A percentile compares a stretch with the other conserved stretches of the same genome.
phyloP scores from a whole-genome alignment of 805 yeast species.

The Wickerhamiella occidentalis region DNA sequence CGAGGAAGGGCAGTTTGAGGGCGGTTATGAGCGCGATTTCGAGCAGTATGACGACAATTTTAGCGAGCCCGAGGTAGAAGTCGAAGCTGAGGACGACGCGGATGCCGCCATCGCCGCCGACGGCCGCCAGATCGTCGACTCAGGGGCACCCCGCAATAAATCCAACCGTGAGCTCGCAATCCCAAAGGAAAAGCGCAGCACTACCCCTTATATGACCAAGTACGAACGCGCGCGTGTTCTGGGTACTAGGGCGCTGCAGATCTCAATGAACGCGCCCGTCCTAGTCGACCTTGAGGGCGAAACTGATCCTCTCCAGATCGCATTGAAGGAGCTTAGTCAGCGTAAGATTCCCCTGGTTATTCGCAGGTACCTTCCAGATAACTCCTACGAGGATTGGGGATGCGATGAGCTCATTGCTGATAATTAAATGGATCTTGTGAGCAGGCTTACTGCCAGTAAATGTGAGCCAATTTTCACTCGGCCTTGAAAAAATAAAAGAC shows the following conservation, averaged over 20 bases:
- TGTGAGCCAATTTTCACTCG: too few species aligned
- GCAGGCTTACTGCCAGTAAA: too few species aligned
- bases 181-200: conserved; percentile 74
- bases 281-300: conserved; percentile 97
- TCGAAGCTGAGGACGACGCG: conserved; percentile 33
- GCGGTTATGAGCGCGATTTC: conserved; percentile 49
- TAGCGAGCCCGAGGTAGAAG: conserved; percentile 52
- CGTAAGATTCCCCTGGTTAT: conserved; percentile 90
- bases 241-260: conserved; percentile 95
- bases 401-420: conserved; percentile 95
- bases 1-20: conserved; percentile 34
- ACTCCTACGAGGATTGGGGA: conserved; percentile 97
- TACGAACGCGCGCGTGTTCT: conserved; percentile 95
- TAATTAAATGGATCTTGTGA: conserved; percentile 29
- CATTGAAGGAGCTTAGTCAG: conserved; percentile 92
- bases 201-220: conserved; percentile 98
- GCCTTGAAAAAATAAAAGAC: too few species aligned
- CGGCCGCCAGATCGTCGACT: conserved; percentile 59
- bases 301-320: conserved; percentile 95
- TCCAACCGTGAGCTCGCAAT: conserved; percentile 73
- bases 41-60: conserved; percentile 61
- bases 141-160: conserved; percentile 48
- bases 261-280: conserved; percentile 97
- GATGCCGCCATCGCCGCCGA: conserved; percentile 47
- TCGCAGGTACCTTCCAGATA: conserved; percentile 93